Evolutionary conservation across 1,139 yeast species (phyloP).

Genomic region (Wickerhamomyces sp.): DNA sequence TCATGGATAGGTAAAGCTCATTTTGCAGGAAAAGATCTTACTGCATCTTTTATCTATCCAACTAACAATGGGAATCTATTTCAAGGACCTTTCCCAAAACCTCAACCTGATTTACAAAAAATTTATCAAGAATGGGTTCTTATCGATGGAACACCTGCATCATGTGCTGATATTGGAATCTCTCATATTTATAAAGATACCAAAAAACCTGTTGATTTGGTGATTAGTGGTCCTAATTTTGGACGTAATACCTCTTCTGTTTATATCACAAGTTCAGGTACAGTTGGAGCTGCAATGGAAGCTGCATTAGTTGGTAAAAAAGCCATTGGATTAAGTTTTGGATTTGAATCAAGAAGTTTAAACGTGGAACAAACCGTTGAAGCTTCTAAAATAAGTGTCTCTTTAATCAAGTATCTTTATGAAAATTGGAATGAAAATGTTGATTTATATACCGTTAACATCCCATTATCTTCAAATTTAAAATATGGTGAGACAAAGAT

Average conservation of each 20-base stretch:
- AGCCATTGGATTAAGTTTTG: slow-evolving; percentile 79
- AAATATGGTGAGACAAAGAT: slow-evolving; percentile 51
- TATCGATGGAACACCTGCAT: slow-evolving; percentile 91
- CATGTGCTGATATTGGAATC: slow-evolving; percentile 87
- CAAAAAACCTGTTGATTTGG: slow-evolving; percentile 69
- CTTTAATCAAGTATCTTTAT: slow-evolving; percentile 54
- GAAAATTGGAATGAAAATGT: slow-evolving; percentile 50
- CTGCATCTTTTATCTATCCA: slow-evolving; percentile 61
- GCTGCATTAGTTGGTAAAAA: slow-evolving; percentile 75
- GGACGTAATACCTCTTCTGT: slow-evolving; percentile 92
- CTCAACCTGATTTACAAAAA: slow-evolving; percentile 33
- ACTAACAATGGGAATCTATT: slow-evolving; percentile 44
- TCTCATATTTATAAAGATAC: slow-evolving; percentile 54
- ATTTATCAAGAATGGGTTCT: slow-evolving; percentile 76
- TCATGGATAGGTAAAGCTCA: slow-evolving; percentile 99
- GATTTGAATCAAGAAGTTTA: slow-evolving; percentile 54
- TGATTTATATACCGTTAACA: slow-evolving; percentile 78
- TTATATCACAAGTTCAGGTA: slow-evolving; percentile 89
- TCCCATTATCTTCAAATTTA: slow-evolving; percentile 61
- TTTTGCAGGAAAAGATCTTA: slow-evolving; percentile 75
- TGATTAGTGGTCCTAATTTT: slow-evolving; percentile 90
- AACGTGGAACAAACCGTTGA: slow-evolving; percentile 48
- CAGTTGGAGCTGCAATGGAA: slow-evolving; percentile 97
- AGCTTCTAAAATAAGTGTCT: slow-evolving; percentile 67
- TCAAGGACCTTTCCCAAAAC: slow-evolving; percentile 64